Base-by-base conservation (phyloP, 164 flowering plant species). In the Stephania cephalantha region DNA sequence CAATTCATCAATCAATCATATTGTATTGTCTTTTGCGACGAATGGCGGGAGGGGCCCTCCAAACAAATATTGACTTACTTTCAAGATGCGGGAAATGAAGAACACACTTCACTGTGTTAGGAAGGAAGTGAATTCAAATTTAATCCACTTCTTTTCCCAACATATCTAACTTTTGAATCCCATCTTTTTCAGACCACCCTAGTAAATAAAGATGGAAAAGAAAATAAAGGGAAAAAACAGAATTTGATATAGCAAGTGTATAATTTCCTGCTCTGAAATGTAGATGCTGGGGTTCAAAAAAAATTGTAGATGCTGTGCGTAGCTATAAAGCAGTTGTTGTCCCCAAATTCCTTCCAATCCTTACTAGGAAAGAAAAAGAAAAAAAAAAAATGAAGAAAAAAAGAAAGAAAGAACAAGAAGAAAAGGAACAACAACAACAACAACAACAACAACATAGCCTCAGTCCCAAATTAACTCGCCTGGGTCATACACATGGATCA, bases 251-350 rank as follows among this genome's bases (percentile, higher is more conserved):
- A 82, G 88, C 75, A 73, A 77, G 71, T 50, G 74, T 78, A 83
- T 79, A 73, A 80, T 81, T 83, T 80, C 71, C 67, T 76, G 73
- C 77, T 82, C 79, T 79, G 65, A 74, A 61, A 81, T 70, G 71
- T 71, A 83, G 85, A 88, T 85, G 84, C 85, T 80, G 46, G 25
- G 25, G 25, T 25, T 25, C 25, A 25, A 25, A 25, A 25, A 25
- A 25, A 25, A 25, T 25, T 70, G 71, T 71, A 83, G 85, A 88
- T 85, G 84, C 85, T 80, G 46, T 84, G 86, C 85, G 83, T 87
- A 75, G 73, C 48, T 65, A 76, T 77, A 75, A 87, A 86, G 89
- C 90, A 80, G 79, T 75, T 78, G 45, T 74, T 80, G 35, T 78
- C 71, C 83, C 74, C 48, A 72, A 75, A 76, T 82, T 78, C 77